Evolutionary conservation across 352 stramenopile genomes (phyloP), one percentile per base, ranked within the genome.

Genomic region (Pythium sp.): DNA sequence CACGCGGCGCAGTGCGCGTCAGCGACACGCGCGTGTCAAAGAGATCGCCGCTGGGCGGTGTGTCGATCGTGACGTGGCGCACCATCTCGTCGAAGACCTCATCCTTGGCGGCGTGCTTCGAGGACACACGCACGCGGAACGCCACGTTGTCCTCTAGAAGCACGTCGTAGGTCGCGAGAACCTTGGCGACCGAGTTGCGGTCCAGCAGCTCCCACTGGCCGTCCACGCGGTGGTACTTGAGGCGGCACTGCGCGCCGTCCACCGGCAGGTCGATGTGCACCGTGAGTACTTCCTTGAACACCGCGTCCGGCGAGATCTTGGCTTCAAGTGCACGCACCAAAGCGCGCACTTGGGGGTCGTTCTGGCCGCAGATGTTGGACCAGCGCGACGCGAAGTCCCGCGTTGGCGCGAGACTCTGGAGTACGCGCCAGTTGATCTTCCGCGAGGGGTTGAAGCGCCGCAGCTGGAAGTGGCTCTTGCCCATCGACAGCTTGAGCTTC

Each of bases 181-280:
- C 69, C 11, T 49, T 12, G n/a, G 67, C 63, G 57, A 58, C 51
- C 0, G 18, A 55, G 41, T 75, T 72, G 11, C 46, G 41, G 3
- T 61, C 61, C 30, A 68, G 53, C 18, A 79, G 54, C 8, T 77
- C 58, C 77, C 77, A 85, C 9, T 77, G 38, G 3, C 74, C 73
- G 30, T 78, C 61, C 3, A 74, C 63, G n/a, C 79, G 62, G 51
- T 68, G 62, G 38, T 78, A 88, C 65, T 86, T 88, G 22, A 88
- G 30, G 9, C 78, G 65, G 32, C 34, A 43, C 32, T 61, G 15
- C 12, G 26, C 24, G 30, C 5, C 32, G 9, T 47, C 30, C 12
- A 6, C 0, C 4, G 30, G 20, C 11, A 18, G n/a, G 28, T 61
- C 22, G 30, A 61, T 43, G 56, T 61, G 56, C 30, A 61, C n/a